phyloP scores from a whole-genome alignment of 2,329 filamentous ascomycete species.

The Lomentospora prolificans region DNA sequence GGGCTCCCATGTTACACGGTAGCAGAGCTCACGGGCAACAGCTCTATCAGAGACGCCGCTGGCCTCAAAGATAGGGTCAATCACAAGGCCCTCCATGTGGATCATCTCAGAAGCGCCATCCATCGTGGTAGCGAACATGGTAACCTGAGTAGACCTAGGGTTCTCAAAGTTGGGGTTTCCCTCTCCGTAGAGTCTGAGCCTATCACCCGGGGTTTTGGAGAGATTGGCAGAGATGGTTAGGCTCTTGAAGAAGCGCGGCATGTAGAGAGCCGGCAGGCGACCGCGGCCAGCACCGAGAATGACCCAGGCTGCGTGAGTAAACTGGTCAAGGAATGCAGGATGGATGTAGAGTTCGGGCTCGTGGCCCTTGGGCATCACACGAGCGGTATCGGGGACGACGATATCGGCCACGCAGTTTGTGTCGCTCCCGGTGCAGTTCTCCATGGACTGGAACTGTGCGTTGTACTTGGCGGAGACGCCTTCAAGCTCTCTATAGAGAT shows the following conservation, averaged over 20 bases:
- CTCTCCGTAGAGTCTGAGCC: conserved; percentile 18
- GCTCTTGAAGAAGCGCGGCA: conserved; percentile 24
- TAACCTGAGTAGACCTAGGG: conserved; percentile 22
- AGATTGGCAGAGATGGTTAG: conserved; percentile 18
- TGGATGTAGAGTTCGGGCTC: conserved; percentile 35
- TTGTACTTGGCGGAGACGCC: conserved; percentile 5
- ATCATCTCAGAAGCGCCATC: conserved; percentile 19
- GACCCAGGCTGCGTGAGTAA: conserved; percentile 30
- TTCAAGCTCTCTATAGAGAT: conserved; percentile 19
- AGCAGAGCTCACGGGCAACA: conserved; percentile 24
- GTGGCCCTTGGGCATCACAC: conserved; percentile 32
- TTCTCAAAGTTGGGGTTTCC: conserved; percentile 15
- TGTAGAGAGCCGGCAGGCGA: conserved; percentile 23
- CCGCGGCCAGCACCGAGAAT: conserved; percentile 25
- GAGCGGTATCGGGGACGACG: conserved; percentile 30
- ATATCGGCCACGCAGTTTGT: conserved; percentile 21
- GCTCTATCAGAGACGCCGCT: conserved; percentile 15
- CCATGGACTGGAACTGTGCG: conserved; percentile 31
- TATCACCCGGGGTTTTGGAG: conserved; percentile 18
- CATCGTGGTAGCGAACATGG: conserved; percentile 22
- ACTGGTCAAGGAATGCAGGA: conserved; percentile 34
- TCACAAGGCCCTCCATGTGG: conserved; percentile 21
- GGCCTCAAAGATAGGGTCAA: conserved; percentile 15
- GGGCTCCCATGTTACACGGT: conserved; percentile 34
- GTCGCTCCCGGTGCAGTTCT: conserved; percentile 29